phyloP scores from a whole-genome alignment of 192 early-diverging fungal genomes.

The Umbelopsis sp. region DNA sequence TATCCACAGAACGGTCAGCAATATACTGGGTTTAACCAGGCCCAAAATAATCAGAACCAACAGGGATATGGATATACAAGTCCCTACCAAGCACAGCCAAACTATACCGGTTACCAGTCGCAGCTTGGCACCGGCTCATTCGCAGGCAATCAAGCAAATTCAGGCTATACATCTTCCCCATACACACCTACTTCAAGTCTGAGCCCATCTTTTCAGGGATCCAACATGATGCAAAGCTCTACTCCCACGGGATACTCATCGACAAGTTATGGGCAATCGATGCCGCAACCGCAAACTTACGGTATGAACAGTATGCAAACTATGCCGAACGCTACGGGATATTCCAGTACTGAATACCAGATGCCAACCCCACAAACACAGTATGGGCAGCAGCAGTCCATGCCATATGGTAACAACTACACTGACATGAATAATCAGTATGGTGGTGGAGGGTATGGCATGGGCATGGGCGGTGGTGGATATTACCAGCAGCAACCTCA shows the following conservation, averaged over 20 bases:
- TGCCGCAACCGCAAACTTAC: constrained; percentile 6
- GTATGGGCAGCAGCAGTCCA: not conserved
- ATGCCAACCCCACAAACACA: constrained; percentile 8
- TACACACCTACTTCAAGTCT: not conserved
- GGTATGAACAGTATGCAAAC: not conserved
- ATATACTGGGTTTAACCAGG: not conserved
- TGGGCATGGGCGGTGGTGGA: constrained; percentile 1
- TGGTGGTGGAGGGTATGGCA: not conserved
- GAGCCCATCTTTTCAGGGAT: not conserved
- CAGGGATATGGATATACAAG: not conserved
- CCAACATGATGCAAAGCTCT: not conserved
- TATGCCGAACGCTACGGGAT: not conserved
- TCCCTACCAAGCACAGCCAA: not conserved
- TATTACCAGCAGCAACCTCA: not conserved
- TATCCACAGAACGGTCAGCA: not conserved
- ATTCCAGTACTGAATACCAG: not conserved
- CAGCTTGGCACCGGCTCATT: constrained; percentile 8
- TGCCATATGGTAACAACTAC: not conserved
- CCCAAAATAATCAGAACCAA: not conserved
- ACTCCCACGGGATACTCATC: not conserved
- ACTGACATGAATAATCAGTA: not conserved
- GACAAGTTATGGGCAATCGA: not conserved
- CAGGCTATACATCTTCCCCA: not conserved
- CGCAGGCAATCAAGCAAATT: not conserved
- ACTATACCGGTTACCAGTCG: not conserved